Percentiles rank a stretch among this genome's conserved stretches.
Conservation (phyloP, 192 early-diverging fungal species). For the Dissophora ornata region DNA sequence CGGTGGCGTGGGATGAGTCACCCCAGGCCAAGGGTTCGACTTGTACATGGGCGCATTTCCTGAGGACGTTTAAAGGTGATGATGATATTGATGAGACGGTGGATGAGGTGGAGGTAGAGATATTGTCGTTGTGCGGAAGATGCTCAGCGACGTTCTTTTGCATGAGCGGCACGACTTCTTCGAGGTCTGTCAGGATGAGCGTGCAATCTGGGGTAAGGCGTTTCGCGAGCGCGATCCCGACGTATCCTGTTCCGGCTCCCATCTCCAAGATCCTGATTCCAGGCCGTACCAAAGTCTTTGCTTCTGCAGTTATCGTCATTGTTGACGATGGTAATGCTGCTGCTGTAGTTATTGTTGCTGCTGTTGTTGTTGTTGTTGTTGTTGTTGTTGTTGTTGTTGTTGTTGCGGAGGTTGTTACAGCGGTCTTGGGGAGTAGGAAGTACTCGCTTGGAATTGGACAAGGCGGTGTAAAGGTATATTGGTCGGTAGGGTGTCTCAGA, state of each 20-base stretch:
- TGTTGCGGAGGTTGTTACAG: neutral
- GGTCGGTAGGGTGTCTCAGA: constrained; percentile 42
- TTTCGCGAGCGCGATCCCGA: constrained; percentile 59
- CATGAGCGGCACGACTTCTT: constrained; percentile 59
- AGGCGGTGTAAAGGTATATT: constrained; percentile 28
- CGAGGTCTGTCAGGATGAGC: constrained; percentile 60
- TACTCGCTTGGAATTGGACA: constrained; percentile 57
- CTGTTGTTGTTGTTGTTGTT: neutral
- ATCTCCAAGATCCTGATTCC: constrained; percentile 59
- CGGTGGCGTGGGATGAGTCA: constrained; percentile 37
- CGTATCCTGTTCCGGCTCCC: constrained; percentile 66
- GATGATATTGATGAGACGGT: constrained; percentile 5
- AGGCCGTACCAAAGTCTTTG: too few species aligned
- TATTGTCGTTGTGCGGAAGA: neutral
- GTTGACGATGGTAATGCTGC: neutral
- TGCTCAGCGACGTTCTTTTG: constrained; percentile 62
- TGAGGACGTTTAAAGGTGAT: too few species aligned
- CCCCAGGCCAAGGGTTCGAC: constrained; percentile 60
- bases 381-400: constrained; percentile 8
- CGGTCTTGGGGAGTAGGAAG: constrained; percentile 39
- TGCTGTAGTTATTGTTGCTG: too few species aligned
- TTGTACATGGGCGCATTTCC: too few species aligned
- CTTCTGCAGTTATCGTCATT: neutral
- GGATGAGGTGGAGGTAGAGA: neutral
- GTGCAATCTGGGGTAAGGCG: constrained; percentile 33